These are phyloP conservation scores for Cladosporium oxysporum DNA, from an alignment of 2,329 filamentous ascomycete genomes.

Conservation along the genomic window DNA sequence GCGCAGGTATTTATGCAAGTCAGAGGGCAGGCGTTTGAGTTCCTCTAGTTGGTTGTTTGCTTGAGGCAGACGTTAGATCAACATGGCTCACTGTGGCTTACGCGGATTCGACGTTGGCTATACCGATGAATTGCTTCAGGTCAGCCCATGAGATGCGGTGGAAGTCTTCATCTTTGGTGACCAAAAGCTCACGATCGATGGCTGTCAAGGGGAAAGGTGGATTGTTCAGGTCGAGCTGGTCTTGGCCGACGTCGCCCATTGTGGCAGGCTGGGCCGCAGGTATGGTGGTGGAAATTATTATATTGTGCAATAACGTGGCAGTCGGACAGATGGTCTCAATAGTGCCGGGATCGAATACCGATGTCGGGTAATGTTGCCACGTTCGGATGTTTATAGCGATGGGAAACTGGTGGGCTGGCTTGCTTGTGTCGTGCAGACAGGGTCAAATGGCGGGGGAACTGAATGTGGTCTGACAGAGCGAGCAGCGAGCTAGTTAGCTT, in stretches of 20 bases:
- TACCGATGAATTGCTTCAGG: slow-evolving; percentile 55
- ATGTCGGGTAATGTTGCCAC: neutral
- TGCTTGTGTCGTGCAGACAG: neutral
- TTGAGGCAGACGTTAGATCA: slow-evolving; percentile 18
- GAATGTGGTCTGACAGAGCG: neutral
- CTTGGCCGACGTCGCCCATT: slow-evolving; percentile 28
- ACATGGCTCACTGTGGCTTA: slow-evolving; percentile 16
- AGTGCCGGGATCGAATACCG: neutral
- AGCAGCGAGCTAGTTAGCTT: neutral
- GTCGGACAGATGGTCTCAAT: neutral
- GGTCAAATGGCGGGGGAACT: neutral
- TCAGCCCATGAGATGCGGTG: slow-evolving; percentile 55
- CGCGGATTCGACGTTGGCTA: slow-evolving; percentile 5
- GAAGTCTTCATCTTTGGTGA: slow-evolving; percentile 56
- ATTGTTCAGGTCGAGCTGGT: slow-evolving; percentile 34
- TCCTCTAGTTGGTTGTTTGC: slow-evolving; percentile 55
- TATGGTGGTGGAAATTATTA: neutral
- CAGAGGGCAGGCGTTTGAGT: slow-evolving; percentile 60
- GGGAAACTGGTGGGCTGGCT: neutral
- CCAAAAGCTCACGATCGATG: slow-evolving; percentile 51
- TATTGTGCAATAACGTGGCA: neutral
- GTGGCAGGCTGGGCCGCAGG: slow-evolving; percentile 1
- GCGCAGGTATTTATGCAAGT: slow-evolving; percentile 60
- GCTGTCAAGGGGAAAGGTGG: slow-evolving; percentile 51
- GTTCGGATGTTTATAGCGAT: neutral